Evolutionary conservation across 1,284 basidiomycete genomes (phyloP).

Genomic region (Veloporphyrellus conicus): DNA sequence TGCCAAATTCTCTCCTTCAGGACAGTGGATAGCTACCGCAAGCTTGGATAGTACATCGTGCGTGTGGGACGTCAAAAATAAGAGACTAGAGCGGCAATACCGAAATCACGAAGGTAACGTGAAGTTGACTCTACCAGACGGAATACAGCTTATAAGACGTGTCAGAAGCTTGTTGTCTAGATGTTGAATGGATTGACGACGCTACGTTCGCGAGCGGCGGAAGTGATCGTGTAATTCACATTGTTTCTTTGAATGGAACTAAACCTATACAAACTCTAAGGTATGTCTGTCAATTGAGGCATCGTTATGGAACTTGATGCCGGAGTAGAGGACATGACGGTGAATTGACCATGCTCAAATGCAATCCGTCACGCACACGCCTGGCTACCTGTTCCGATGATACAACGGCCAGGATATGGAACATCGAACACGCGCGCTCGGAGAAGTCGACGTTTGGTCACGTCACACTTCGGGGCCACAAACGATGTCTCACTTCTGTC

Average conservation of each 20-base stretch:
- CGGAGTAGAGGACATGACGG: constrained; percentile 61
- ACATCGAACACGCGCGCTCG: constrained; percentile 38
- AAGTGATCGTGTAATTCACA: constrained; percentile 61
- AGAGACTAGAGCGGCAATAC: constrained; percentile 59
- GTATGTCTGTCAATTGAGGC: constrained; percentile 38
- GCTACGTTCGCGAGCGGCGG: constrained; percentile 70
- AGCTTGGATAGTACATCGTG: constrained; percentile 72
- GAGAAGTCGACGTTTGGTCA: constrained; percentile 28
- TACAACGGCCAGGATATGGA: constrained; percentile 72
- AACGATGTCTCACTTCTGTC: constrained; percentile 60
- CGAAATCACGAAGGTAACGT: constrained; percentile 58
- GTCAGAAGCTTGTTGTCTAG: constrained; percentile 63
- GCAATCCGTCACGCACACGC: constrained; percentile 58
- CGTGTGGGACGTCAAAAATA: constrained; percentile 70
- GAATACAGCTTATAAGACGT: constrained; percentile 12
- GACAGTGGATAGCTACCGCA: constrained; percentile 65
- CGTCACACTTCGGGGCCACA: constrained; percentile 60
- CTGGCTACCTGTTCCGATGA: constrained; percentile 81
- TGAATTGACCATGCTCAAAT: constrained; percentile 76
- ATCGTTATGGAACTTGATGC: constrained; percentile 10
- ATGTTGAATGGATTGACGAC: constrained; percentile 77
- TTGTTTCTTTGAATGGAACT: constrained; percentile 51
- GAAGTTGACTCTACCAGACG: constrained; percentile 1
- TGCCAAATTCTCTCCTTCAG: constrained; percentile 64
- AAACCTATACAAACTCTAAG: constrained; percentile 53